Conservation (phyloP, 2,329 filamentous ascomycete species). For the Kalmusia sp. region DNA sequence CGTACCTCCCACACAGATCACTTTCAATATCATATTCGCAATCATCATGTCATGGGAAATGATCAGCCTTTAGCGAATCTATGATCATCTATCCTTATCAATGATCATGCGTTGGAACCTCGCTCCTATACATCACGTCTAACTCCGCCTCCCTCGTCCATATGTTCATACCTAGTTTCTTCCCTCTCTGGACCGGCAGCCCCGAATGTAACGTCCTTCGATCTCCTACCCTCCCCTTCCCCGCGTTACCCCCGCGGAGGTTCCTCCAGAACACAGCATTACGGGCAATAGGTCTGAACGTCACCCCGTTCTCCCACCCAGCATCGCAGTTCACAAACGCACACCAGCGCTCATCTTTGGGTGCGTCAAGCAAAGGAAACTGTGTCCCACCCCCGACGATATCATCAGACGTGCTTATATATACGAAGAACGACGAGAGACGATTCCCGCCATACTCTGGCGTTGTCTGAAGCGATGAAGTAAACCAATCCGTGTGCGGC, state of each 20-base stretch:
- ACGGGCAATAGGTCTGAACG: constrained; percentile 61
- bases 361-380: constrained; percentile 60
- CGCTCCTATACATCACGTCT: constrained; percentile 26
- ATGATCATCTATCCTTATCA: background rate
- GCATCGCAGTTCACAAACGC: constrained; percentile 60
- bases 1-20: too few species aligned
- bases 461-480: constrained; percentile 22
- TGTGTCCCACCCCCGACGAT: constrained; percentile 65
- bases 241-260: constrained; percentile 56
- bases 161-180: constrained; percentile 54
- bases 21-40: background rate
- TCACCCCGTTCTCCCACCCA: constrained; percentile 53
- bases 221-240: constrained; percentile 58
- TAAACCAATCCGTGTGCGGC: constrained; percentile 64
- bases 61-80: background rate
- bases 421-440: constrained; percentile 66
- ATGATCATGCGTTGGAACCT: background rate
- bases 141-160: constrained; percentile 29
- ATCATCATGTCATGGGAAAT: background rate
- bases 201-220: constrained; percentile 58
- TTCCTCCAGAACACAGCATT: constrained; percentile 69
- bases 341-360: constrained; percentile 58
- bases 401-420: constrained; percentile 51
- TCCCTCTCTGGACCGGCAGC: constrained; percentile 60
- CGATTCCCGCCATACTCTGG: constrained; percentile 42